Conservation (phyloP, 176 grass and related monocot species). For the Puccinellia tenuiflora region DNA sequence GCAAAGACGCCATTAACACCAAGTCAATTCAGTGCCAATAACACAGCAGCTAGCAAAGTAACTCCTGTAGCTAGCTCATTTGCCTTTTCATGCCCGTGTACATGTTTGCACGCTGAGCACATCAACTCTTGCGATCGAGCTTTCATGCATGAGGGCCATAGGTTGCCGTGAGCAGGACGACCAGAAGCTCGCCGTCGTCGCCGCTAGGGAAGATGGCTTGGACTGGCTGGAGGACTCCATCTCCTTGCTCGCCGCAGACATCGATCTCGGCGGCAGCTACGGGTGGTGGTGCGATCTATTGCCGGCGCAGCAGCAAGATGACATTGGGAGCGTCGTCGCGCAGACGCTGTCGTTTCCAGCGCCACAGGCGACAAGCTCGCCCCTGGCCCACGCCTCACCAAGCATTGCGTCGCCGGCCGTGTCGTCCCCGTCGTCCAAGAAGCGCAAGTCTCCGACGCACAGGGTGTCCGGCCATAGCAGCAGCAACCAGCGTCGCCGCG, state of each 20-base stretch:
- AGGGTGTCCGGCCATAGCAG: not conserved
- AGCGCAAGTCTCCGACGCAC: slow-evolving; percentile 36
- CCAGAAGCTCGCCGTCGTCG: not conserved
- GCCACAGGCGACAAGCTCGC: not conserved
- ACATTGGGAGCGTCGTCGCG: slow-evolving; percentile 44
- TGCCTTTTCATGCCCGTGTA: slow-evolving; percentile 12
- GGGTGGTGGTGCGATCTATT: slow-evolving; percentile 36
- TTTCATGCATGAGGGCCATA: slow-evolving; percentile 39
- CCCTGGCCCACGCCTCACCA: not conserved
- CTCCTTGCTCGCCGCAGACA: slow-evolving; percentile 37
- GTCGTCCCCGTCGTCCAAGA: slow-evolving; percentile 32
- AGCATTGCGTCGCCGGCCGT: slow-evolving; percentile 23
- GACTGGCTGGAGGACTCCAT: slow-evolving; percentile 48
- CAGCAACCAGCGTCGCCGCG: slow-evolving; percentile 26
- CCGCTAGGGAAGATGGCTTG: slow-evolving; percentile 5
- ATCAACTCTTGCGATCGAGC: not conserved
- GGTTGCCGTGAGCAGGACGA: slow-evolving; percentile 24
- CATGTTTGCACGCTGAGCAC: not conserved
- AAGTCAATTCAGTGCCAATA: slow-evolving; percentile 18
- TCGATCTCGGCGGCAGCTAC: slow-evolving; percentile 24
- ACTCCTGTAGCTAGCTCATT: not conserved
- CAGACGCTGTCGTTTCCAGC: slow-evolving; percentile 41
- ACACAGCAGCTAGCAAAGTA: not conserved
- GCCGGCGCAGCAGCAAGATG: slow-evolving; percentile 24
- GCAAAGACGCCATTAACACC: slow-evolving; percentile 18